phyloP scores from a whole-genome alignment of 352 stramenopile genomes.

The Pythium pyrilobum region DNA sequence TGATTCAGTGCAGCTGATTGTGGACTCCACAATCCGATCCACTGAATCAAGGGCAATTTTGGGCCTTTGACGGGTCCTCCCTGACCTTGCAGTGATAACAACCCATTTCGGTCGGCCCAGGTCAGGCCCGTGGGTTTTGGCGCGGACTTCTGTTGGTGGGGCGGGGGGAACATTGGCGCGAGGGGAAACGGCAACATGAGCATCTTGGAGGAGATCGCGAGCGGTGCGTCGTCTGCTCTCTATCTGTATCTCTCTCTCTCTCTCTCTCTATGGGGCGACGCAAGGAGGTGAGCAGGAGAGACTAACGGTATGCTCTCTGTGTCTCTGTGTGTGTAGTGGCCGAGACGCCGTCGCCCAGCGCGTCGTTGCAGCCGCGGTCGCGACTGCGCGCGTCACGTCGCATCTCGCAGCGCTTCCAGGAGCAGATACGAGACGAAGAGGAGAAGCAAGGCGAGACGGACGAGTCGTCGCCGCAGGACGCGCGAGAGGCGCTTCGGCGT shows the following conservation, averaged over 20 bases:
- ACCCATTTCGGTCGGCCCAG: background rate
- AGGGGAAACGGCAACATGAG: conserved; percentile 14
- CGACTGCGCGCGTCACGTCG: conserved; percentile 11
- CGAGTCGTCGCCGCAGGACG: conserved; percentile 10
- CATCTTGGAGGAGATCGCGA: conserved; percentile 17
- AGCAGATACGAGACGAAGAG: conserved; percentile 6
- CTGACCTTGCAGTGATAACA: too few relatives aligned
- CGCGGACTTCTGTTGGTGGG: background rate
- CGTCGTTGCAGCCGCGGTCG: conserved; percentile 11
- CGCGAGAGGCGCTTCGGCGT: background rate
- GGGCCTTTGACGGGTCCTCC: too few relatives aligned
- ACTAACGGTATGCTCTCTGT: background rate
- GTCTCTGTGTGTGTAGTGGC: conserved; percentile 1
- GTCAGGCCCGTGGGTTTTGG: conserved; percentile 5
- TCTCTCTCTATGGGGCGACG: background rate
- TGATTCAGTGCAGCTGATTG: too few relatives aligned
- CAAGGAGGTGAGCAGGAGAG: background rate
- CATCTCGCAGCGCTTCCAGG: conserved; percentile 6
- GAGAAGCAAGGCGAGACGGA: conserved; percentile 9
- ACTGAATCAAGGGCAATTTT: too few relatives aligned
- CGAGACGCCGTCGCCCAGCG: conserved; percentile 19
- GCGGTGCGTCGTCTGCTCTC: conserved; percentile 7
- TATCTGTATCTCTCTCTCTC: background rate
- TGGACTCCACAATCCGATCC: too few relatives aligned
- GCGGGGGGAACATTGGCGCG: background rate